A percentile compares a stretch with the other conserved stretches of the same genome.
Conservation (phyloP, 495 filamentous ascomycete genomes). For the Aspergillus nidulans region DNA sequence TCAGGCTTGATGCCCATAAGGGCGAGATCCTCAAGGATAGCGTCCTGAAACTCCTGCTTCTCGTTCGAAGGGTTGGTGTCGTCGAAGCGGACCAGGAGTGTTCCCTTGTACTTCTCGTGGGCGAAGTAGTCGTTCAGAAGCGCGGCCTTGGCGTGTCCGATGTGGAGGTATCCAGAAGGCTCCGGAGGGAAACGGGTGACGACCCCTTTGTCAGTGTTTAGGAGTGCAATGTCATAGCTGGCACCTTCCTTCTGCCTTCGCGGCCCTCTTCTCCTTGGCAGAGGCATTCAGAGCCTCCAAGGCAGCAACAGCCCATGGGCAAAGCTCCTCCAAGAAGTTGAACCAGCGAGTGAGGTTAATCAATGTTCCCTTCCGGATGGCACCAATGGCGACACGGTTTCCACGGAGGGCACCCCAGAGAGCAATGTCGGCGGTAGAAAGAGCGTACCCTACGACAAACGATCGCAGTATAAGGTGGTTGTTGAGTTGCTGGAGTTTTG, state of each 20-base stretch:
- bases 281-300: conserved; percentile 58
- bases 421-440: conserved; percentile 73
- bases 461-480: conserved; percentile 82
- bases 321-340: conserved; percentile 73
- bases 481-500: conserved; percentile 71
- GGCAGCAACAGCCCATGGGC: conserved; percentile 52
- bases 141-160: conserved; percentile 90
- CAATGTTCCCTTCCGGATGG: conserved; percentile 72
- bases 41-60: conserved; percentile 85
- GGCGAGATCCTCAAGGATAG: conserved; percentile 79
- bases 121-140: conserved; percentile 93
- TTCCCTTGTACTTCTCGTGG: conserved; percentile 81
- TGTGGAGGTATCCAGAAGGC: conserved; percentile 93
- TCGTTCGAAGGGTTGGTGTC: conserved; percentile 94
- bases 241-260: conserved; percentile 76
- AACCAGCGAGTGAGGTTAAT: conserved; percentile 87
- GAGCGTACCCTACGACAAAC: conserved; percentile 76
- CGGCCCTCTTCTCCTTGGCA: conserved; percentile 60
- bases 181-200: conserved; percentile 93
- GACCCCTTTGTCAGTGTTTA: conserved; percentile 85
- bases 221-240: conserved; percentile 85
- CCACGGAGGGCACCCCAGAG: conserved; percentile 82
- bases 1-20: conserved; percentile 86
- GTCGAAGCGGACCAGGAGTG: conserved; percentile 78
- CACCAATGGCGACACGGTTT: conserved; percentile 78